Evolutionary conservation across 2,329 filamentous ascomycete genomes (phyloP), one percentile per base, ranked within the genome.

Genomic region (Aspergillus sp.): DNA sequence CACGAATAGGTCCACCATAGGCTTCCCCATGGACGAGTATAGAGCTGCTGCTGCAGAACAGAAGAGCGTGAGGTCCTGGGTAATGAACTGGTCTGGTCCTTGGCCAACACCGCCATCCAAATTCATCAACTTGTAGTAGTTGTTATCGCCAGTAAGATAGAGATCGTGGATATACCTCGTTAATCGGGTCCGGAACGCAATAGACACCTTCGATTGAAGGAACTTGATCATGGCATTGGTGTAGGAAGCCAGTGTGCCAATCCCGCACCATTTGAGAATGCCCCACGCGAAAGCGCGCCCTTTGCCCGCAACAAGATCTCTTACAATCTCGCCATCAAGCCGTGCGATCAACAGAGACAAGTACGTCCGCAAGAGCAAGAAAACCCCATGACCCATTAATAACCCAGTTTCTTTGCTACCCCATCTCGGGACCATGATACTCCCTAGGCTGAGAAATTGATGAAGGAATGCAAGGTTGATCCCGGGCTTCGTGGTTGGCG

Each of bases 161-260:
- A 99, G 81, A 71, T 99, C 95, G 77, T 99, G 95, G 57, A 99
- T 96, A 75, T 99, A 99, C 68, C 95, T 84, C 2, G 95, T 99
- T 13, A 99, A 83, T 10, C 95, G 87, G 4, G 95, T 99, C 44
- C 95, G 88, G 83, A 99, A 99, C 36, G 96, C 94, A 66, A 99
- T 99, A 6, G 94, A 96, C 57, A 99, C 92, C 80, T 99, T 99
- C 54, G 91, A 94, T 77, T 99, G 94, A 64, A 99, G 84, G 78
- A 91, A 99, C 77, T 98, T 98, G 82, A 99, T 99, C 90, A 96
- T 97, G 57, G 94, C 92, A 76, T 99, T 99, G 54, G 94, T 97
- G 73, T 99, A 99, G 0, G 94, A 96, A 8, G 93, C 94, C 64
- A 98, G 88, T 2, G 90, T 91, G 44, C 95, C 95, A 38, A 99